Evolutionary conservation across 495 filamentous ascomycete species (phyloP).

Genomic region (Hyaloscypha variabilis): DNA sequence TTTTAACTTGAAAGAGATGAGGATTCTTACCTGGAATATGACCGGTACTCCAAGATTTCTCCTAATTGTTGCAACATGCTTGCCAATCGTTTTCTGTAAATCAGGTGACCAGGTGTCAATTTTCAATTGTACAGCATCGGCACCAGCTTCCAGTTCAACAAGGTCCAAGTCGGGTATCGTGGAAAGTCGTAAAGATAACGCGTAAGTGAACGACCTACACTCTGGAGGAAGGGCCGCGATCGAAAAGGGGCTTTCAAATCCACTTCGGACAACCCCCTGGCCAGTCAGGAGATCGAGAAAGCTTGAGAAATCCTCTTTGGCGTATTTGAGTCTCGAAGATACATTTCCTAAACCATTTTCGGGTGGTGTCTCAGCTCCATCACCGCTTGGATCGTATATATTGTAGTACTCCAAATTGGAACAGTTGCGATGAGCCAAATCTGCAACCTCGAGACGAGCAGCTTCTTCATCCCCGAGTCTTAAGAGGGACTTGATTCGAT

Average conservation of each 20-base stretch:
- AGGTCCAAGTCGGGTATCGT: constrained; percentile 54
- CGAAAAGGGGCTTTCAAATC: constrained; percentile 73
- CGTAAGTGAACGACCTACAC: constrained; percentile 65
- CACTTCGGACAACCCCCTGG: constrained; percentile 51
- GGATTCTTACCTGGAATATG: constrained; percentile 52
- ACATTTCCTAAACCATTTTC: constrained; percentile 43
- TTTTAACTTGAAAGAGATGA: not conserved
- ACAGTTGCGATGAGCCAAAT: constrained; percentile 62
- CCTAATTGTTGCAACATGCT: constrained; percentile 47
- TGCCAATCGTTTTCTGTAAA: constrained; percentile 45
- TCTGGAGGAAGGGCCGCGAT: constrained; percentile 69
- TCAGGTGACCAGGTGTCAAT: constrained; percentile 63
- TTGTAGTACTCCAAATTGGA: constrained; percentile 86
- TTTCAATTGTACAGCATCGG: constrained; percentile 73
- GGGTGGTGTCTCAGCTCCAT: constrained; percentile 34
- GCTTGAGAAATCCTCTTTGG: constrained; percentile 72
- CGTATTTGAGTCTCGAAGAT: constrained; percentile 69
- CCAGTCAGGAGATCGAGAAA: constrained; percentile 71
- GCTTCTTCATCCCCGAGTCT: constrained; percentile 58
- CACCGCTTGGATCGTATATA: constrained; percentile 51
- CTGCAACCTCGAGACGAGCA: constrained; percentile 51
- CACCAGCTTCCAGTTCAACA: constrained; percentile 65
- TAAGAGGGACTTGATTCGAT: constrained; percentile 66
- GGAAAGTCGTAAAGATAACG: constrained; percentile 64
- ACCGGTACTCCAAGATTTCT: constrained; percentile 68